Percentiles rank a stretch among this genome's conserved stretches.
Conservation (phyloP, 2,329 filamentous ascomycete species). For the Harringtonia lauricola region DNA sequence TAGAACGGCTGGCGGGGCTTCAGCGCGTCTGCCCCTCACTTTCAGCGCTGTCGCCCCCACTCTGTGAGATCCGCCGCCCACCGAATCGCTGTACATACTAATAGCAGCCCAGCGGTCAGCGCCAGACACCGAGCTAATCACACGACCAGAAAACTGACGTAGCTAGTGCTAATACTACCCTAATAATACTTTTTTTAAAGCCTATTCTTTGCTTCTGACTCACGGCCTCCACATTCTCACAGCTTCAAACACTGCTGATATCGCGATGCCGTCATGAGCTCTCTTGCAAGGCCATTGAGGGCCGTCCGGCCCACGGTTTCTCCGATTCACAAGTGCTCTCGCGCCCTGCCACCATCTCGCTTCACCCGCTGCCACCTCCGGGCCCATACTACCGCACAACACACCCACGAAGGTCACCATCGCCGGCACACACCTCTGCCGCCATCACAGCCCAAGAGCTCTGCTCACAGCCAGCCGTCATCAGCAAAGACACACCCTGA, state of each 20-base stretch:
- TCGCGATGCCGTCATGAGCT: constrained; percentile 36
- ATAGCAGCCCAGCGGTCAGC: too few relatives aligned
- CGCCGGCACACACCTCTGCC: background rate
- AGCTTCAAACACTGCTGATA: background rate
- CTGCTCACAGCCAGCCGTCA: too few relatives aligned
- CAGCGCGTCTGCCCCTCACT: too few relatives aligned
- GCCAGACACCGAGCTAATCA: background rate
- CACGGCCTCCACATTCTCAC: background rate
- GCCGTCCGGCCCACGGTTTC: constrained; percentile 16
- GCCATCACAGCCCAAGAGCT: background rate
- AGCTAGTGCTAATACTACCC: too few relatives aligned
- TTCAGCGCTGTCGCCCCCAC: too few relatives aligned
- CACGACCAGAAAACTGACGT: background rate
- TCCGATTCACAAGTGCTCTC: background rate
- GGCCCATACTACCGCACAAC: background rate
- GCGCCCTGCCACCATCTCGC: too few relatives aligned
- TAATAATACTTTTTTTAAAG: background rate
- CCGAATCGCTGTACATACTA: background rate
- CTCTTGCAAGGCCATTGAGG: constrained; percentile 26
- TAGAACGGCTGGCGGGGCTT: too few relatives aligned
- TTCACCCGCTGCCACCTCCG: background rate
- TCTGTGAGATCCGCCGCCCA: too few relatives aligned
- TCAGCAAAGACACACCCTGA: background rate
- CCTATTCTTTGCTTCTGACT: background rate
- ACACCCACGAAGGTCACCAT: background rate